A percentile compares a stretch with the other conserved stretches of the same genome.
phyloP scores from a whole-genome alignment of 2,329 filamentous ascomycete genomes.

The Graphiopsis chlorocephala region DNA sequence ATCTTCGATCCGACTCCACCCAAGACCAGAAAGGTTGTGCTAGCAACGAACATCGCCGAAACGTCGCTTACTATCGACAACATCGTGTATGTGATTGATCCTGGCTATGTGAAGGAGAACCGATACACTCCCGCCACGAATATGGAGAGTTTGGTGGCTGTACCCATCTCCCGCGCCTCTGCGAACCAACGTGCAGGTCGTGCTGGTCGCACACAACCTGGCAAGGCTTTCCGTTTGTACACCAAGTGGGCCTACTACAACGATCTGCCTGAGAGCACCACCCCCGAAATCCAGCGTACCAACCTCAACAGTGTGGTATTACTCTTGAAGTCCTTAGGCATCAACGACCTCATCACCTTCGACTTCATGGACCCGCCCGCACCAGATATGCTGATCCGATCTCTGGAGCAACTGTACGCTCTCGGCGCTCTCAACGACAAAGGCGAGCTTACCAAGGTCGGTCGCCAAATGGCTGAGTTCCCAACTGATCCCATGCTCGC shows the following conservation, averaged over 20 bases:
- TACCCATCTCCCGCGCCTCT: conserved; percentile 85
- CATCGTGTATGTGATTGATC: conserved; percentile 93
- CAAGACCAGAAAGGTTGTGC: conserved; percentile 81
- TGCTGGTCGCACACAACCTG: conserved; percentile 86
- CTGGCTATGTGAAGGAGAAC: conserved; percentile 93
- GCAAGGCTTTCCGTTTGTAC: conserved; percentile 90
- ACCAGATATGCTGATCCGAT: conserved; percentile 82
- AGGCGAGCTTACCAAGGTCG: conserved; percentile 85
- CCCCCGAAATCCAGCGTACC: conserved; percentile 87
- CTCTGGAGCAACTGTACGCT: conserved; percentile 87
- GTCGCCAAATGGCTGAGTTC: conserved; percentile 92
- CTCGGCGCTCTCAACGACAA: conserved; percentile 84
- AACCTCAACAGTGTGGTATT: conserved; percentile 83
- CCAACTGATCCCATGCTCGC: conserved; percentile 89
- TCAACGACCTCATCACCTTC: conserved; percentile 89
- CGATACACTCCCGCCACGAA: conserved; percentile 87
- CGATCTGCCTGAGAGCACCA: conserved; percentile 88
- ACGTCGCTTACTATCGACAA: conserved; percentile 94
- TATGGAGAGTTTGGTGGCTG: conserved; percentile 88
- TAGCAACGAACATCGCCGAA: conserved; percentile 96
- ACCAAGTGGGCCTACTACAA: conserved; percentile 87
- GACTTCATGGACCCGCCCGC: conserved; percentile 95
- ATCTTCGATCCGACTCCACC: conserved; percentile 93
- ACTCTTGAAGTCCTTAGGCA: conserved; percentile 82
- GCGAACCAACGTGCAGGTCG: conserved; percentile 91